These are phyloP conservation scores for Torulaspora quercuum DNA, from an alignment of 805 yeast species.

Conservation along the genomic window DNA sequence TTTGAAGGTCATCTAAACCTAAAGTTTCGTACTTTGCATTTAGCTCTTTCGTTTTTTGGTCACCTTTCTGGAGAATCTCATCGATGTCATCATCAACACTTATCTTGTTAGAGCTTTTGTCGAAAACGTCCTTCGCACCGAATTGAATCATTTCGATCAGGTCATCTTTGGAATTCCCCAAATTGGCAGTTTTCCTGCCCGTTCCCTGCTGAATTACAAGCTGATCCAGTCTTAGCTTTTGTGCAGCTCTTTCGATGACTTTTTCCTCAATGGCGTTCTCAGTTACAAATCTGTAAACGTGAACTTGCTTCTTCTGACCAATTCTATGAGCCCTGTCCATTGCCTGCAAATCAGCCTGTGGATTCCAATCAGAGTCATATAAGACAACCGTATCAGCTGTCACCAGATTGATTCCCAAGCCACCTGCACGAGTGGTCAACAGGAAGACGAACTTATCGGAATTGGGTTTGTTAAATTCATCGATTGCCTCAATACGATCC, in stretches of 20 bases:
- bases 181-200: slow-evolving; percentile 41
- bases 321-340: slow-evolving; percentile 98
- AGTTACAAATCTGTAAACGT: slow-evolving; percentile 87
- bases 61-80: slow-evolving; percentile 73
- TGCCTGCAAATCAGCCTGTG: slow-evolving; percentile 96
- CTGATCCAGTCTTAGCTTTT: slow-evolving; percentile 86
- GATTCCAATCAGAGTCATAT: slow-evolving; percentile 96
- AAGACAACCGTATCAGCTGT: slow-evolving; percentile 86
- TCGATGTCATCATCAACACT: slow-evolving; percentile 67
- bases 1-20: slow-evolving; percentile 91
- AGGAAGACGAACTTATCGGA: slow-evolving; percentile 81
- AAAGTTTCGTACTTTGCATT: slow-evolving; percentile 79
- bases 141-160: slow-evolving; percentile 92
- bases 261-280: slow-evolving; percentile 96
- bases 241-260: slow-evolving; percentile 93
- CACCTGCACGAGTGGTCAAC: slow-evolving; percentile 95
- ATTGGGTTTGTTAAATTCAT: slow-evolving; percentile 79
- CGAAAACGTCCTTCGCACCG: slow-evolving; percentile 89
- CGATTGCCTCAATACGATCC: slow-evolving; percentile 88
- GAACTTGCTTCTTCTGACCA: slow-evolving; percentile 94
- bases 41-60: slow-evolving; percentile 71
- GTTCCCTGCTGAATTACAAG: slow-evolving; percentile 91
- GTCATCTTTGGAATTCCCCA: slow-evolving; percentile 66
- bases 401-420: slow-evolving; percentile 88
- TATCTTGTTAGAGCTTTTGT: slow-evolving; percentile 39